These are phyloP conservation scores for Trifolium pratense DNA, from an alignment of 306 rosid genomes.

Conservation along the genomic window DNA sequence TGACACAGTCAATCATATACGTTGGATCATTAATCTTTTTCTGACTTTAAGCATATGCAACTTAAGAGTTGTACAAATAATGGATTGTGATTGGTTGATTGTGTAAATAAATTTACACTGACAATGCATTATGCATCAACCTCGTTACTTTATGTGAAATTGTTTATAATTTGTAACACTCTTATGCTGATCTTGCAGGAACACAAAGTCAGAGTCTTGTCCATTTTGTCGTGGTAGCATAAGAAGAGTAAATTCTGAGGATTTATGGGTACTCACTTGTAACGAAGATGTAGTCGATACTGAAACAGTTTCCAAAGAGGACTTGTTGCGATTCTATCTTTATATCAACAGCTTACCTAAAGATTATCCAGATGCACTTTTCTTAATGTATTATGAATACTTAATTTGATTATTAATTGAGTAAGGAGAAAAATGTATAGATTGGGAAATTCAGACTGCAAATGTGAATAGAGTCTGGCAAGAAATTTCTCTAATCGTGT, in stretches of 20 bases:
- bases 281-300: conserved; percentile 82
- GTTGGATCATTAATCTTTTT: neutral
- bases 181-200: conserved; percentile 58
- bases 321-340: conserved; percentile 77
- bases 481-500: conserved; percentile 47
- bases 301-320: conserved; percentile 81
- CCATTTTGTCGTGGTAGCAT: conserved; percentile 93
- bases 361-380: conserved; percentile 88
- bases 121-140: neutral
- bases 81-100: neutral
- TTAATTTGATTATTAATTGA: conserved; percentile 53
- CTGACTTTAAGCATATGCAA: neutral
- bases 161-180: conserved; percentile 21
- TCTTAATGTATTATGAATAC: conserved; percentile 84
- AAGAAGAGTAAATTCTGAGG: conserved; percentile 93
- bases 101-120: neutral
- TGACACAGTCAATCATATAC: neutral
- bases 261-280: conserved; percentile 93
- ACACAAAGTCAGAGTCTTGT: conserved; percentile 78
- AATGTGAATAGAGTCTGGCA: conserved; percentile 76
- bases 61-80: neutral
- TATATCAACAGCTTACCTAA: conserved; percentile 86
- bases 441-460: conserved; percentile 54
- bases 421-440: conserved; percentile 59
- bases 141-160: neutral